These are phyloP conservation scores for Pythium monospermum DNA, from an alignment of 352 stramenopile species.

Conservation along the genomic window DNA sequence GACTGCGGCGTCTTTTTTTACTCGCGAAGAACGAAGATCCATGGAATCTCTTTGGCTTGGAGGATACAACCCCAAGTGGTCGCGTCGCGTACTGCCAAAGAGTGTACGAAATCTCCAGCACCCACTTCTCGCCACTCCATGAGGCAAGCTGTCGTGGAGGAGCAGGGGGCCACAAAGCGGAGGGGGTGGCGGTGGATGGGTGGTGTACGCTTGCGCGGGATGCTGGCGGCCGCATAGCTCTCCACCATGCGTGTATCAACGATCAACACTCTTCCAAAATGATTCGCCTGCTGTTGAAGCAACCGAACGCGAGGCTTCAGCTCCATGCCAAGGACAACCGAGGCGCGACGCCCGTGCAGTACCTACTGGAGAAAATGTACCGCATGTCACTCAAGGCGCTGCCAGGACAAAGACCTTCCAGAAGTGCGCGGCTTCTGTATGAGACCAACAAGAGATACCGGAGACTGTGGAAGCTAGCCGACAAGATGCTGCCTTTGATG, in stretches of 20 bases:
- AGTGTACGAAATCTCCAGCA: conserved; percentile 28
- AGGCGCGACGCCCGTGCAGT: conserved; percentile 34
- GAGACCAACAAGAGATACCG: conserved; percentile 24
- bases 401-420: not conserved
- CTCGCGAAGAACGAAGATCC: conserved; percentile 14
- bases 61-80: no score
- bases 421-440: conserved; percentile 12
- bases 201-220: conserved; percentile 32
- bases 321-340: conserved; percentile 35
- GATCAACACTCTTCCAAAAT: conserved; percentile 33
- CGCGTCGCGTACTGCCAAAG: conserved; percentile 18
- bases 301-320: conserved; percentile 36
- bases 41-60: conserved; percentile 38
- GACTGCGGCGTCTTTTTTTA: conserved; percentile 2
- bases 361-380: conserved; percentile 41
- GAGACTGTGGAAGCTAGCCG: conserved; percentile 29
- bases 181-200: no score
- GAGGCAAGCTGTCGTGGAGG: conserved; percentile 26
- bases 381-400: conserved; percentile 14
- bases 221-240: conserved; percentile 29
- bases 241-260: conserved; percentile 50
- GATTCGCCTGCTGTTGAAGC: conserved; percentile 27
- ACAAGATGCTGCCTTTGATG: conserved; percentile 27
- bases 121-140: conserved; percentile 35
- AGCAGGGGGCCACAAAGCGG: no score